A percentile compares a stretch with the other conserved stretches of the same genome.
phyloP scores from a whole-genome alignment of 306 rosid species.

The Medicago ruthenica region DNA sequence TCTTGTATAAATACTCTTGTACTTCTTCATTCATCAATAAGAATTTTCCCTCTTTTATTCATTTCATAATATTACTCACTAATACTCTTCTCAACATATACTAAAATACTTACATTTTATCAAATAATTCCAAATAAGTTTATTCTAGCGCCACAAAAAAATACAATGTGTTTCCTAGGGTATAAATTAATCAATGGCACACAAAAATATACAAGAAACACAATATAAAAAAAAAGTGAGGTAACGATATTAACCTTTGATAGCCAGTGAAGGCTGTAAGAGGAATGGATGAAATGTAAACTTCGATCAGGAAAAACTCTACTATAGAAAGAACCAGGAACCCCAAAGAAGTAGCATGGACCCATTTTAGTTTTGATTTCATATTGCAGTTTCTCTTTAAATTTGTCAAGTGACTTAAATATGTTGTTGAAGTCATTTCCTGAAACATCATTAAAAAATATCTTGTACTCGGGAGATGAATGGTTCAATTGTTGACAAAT shows the following conservation, averaged over 20 bases:
- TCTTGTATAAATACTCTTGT: no score
- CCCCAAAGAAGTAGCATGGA: slow-evolving; percentile 54
- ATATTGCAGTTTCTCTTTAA: slow-evolving; percentile 25
- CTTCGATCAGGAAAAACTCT: slow-evolving; percentile 46
- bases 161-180: no score
- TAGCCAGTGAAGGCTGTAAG: slow-evolving; percentile 35
- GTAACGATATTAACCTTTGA: slow-evolving; percentile 43
- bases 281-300: slow-evolving; percentile 51
- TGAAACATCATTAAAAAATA: slow-evolving; percentile 52
- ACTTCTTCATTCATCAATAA: no score
- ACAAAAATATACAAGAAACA: no score
- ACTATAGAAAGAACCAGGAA: slow-evolving; percentile 63
- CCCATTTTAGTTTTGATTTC: slow-evolving; percentile 36
- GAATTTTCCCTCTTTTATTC: no score
- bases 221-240: no score
- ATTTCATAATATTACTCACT: no score
- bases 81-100: no score
- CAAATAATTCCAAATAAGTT: no score
- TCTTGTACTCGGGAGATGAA: slow-evolving; percentile 46
- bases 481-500: slow-evolving; percentile 26
- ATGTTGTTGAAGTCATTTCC: slow-evolving; percentile 58
- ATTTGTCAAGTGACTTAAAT: slow-evolving; percentile 50
- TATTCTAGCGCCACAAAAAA: no score
- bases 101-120: no score
- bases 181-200: no score